Evolutionary conservation across 1,284 basidiomycete genomes (phyloP).

Genomic region (Phlebopus sp.): DNA sequence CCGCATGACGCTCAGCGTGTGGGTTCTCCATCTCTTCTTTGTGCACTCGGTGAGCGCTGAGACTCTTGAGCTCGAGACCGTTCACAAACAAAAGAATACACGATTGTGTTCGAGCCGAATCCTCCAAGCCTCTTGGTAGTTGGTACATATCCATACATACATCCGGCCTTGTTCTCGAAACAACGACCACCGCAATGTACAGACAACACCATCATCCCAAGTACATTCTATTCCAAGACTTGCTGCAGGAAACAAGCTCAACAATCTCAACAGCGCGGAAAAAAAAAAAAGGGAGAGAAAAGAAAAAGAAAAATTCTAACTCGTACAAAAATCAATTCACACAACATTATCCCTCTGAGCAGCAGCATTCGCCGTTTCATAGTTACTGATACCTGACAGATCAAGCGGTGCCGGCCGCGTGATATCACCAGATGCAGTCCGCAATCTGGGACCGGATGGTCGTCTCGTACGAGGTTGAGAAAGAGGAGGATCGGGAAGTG

Average conservation of each 20-base stretch:
- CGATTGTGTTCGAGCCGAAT: not conserved
- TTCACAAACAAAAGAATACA: not conserved
- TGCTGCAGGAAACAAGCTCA: conserved; percentile 15
- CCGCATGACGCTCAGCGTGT: conserved; percentile 87
- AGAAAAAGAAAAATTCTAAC: no score
- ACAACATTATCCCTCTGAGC: not conserved
- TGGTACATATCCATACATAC: not conserved
- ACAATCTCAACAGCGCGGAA: not conserved
- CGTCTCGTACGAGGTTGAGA: conserved; percentile 35
- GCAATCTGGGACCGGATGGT: conserved; percentile 34
- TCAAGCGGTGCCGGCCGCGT: conserved; percentile 35
- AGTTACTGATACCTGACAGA: conserved; percentile 24
- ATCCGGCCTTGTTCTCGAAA: not conserved
- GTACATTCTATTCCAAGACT: conserved; percentile 15
- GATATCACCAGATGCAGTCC: conserved; percentile 26
- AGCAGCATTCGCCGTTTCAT: not conserved
- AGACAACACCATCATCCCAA: no score
- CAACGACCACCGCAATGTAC: not conserved
- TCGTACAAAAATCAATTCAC: not conserved
- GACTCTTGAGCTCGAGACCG: no score
- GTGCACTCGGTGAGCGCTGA: not conserved
- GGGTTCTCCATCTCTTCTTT: conserved; percentile 74
- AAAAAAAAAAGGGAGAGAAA: no score
- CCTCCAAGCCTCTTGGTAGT: conserved; percentile 23
- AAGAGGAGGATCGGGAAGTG: conserved; percentile 1